Conservation (phyloP, 2,329 filamentous ascomycete genomes). For the Cyphellophora attinorum region DNA sequence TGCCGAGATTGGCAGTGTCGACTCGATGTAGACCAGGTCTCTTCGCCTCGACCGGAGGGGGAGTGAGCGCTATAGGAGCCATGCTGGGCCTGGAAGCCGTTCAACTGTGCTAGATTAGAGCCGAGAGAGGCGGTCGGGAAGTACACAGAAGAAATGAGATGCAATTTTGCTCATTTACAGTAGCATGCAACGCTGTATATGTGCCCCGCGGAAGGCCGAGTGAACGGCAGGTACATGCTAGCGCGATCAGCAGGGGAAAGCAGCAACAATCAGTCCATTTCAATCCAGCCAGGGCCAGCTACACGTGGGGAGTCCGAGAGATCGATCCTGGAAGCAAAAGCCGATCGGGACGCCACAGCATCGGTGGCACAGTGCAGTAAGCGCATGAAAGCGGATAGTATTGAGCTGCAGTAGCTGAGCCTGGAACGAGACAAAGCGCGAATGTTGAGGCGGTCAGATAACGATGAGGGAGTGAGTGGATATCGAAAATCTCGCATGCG, state of each 20-base stretch:
- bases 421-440: constrained; percentile 3
- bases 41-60: constrained; percentile 15
- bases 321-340: neutral
- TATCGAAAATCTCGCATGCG: no score
- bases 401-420: constrained; percentile 3
- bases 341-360: neutral
- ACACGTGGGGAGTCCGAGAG: neutral
- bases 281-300: no score
- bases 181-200: neutral
- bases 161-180: neutral
- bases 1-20: constrained; percentile 18
- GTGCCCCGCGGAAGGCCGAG: neutral
- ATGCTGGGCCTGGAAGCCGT: constrained; percentile 7
- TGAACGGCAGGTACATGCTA: neutral
- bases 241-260: neutral
- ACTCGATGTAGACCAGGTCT: constrained; percentile 11
- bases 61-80: constrained; percentile 17
- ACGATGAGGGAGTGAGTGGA: no score
- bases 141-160: neutral
- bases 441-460: neutral
- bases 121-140: neutral
- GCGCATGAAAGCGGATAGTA: neutral
- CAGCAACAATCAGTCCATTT: no score
- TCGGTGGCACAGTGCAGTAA: neutral
- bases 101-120: neutral